phyloP scores from a whole-genome alignment of 164 flowering plant genomes.

The Pachysandra terminalis region DNA sequence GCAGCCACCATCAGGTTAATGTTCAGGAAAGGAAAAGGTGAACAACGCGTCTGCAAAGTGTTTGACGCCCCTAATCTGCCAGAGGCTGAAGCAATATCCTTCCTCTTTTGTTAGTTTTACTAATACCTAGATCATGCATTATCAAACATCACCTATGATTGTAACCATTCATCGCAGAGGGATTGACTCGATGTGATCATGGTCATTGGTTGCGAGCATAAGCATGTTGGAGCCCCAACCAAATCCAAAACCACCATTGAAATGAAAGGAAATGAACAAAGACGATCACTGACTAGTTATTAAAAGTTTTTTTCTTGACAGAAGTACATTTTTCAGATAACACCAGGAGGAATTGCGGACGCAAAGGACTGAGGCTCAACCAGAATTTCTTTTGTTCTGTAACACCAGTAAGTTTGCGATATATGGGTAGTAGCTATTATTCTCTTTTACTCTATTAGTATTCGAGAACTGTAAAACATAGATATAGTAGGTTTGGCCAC shows the following conservation, averaged over 20 bases:
- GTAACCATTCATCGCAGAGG: too few relatives aligned
- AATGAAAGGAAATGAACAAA: too few relatives aligned
- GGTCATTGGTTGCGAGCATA: too few relatives aligned
- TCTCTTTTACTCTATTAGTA: not conserved
- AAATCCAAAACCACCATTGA: too few relatives aligned
- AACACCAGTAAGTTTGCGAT: not conserved
- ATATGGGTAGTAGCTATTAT: not conserved
- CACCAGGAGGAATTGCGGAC: constrained; percentile 90
- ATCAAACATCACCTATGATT: too few relatives aligned
- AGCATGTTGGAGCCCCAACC: too few relatives aligned
- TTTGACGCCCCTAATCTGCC: constrained; percentile 97
- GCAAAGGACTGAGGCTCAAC: constrained; percentile 64
- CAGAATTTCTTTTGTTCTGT: not conserved
- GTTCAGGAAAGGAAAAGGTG: constrained; percentile 99
- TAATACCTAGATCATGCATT: too few relatives aligned
- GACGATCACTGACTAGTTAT: too few relatives aligned
- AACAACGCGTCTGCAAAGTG: constrained; percentile 96
- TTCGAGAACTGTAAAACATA: too few relatives aligned
- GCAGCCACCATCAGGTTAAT: constrained; percentile 90
- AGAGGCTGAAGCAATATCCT: constrained; percentile 99
- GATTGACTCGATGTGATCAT: too few relatives aligned
- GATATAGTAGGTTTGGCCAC: too few relatives aligned
- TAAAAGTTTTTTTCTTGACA: constrained; percentile 39
- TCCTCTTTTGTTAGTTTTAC: constrained; percentile 4
- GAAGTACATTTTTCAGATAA: constrained; percentile 83